Percentiles rank a stretch among this genome's conserved stretches.
Conservation (phyloP, 2,329 filamentous ascomycete genomes). For the Helicocarpus griseus region DNA sequence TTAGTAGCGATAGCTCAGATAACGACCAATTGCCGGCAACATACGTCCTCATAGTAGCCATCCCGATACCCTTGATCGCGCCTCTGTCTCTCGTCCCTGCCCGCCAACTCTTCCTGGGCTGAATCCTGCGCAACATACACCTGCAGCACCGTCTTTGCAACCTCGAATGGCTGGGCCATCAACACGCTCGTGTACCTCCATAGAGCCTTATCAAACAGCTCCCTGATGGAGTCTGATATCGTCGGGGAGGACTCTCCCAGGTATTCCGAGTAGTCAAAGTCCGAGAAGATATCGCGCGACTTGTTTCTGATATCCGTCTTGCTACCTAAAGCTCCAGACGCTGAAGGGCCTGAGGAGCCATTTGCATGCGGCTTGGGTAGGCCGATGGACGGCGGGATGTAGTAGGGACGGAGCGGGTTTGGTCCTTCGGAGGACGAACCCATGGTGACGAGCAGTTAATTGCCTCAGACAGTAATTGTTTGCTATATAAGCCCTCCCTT, state of each 20-base stretch:
- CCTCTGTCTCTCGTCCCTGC: slow-evolving; percentile 21
- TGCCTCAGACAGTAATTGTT: too few species aligned
- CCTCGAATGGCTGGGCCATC: slow-evolving; percentile 91
- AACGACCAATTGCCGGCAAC: slow-evolving; percentile 10
- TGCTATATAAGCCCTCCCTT: too few species aligned
- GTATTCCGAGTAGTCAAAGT: slow-evolving; percentile 87
- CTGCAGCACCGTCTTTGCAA: slow-evolving; percentile 88
- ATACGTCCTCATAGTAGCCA: slow-evolving; percentile 23
- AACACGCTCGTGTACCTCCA: slow-evolving; percentile 88
- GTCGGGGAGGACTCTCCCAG: slow-evolving; percentile 67
- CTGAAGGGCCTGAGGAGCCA: slow-evolving; percentile 25
- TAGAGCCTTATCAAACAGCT: slow-evolving; percentile 71
- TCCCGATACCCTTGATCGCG: slow-evolving; percentile 19
- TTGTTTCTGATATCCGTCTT: slow-evolving; percentile 44
- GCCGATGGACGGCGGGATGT: slow-evolving; percentile 57
- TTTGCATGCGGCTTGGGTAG: slow-evolving; percentile 35
- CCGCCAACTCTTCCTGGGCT: slow-evolving; percentile 24
- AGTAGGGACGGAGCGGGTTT: slow-evolving; percentile 53
- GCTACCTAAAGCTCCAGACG: slow-evolving; percentile 30
- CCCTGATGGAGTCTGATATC: slow-evolving; percentile 62
- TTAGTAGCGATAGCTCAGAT: slow-evolving; percentile 10
- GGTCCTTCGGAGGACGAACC: slow-evolving; percentile 41
- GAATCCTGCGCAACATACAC: slow-evolving; percentile 47
- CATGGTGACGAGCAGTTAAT: slow-evolving; percentile 33
- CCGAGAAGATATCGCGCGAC: slow-evolving; percentile 76